Evolutionary conservation across 164 flowering plant genomes (phyloP).

Genomic region (Nymphaea colorata): DNA sequence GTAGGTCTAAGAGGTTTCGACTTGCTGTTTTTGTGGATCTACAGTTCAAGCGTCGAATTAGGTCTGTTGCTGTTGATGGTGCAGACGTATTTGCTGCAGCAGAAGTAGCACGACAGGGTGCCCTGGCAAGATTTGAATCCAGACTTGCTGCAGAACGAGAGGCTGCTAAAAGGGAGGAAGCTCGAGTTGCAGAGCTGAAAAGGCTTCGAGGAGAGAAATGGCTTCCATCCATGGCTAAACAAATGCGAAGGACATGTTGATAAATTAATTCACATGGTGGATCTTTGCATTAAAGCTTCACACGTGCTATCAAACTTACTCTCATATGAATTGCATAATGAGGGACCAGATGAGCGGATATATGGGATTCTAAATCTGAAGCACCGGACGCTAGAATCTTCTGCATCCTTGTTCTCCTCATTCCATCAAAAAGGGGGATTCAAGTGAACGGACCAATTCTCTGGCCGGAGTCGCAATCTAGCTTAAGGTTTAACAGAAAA

Average conservation of each 20-base stretch:
- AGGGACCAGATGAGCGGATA: neutral
- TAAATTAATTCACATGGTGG: neutral
- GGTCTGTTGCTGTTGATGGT: conserved; percentile 70
- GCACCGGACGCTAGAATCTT: too few relatives aligned
- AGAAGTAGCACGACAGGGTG: conserved; percentile 31
- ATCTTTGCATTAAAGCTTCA: neutral
- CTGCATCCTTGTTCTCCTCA: neutral
- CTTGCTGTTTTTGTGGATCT: conserved; percentile 2
- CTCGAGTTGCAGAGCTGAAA: conserved; percentile 71
- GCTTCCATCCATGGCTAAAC: conserved; percentile 73
- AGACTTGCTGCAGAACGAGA: conserved; percentile 55
- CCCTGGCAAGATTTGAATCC: conserved; percentile 53
- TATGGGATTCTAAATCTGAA: neutral
- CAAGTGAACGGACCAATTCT: neutral
- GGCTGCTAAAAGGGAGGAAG: conserved; percentile 75
- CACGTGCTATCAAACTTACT: neutral
- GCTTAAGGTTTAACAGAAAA: too few relatives aligned
- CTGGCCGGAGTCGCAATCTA: too few relatives aligned
- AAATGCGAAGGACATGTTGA: conserved; percentile 25
- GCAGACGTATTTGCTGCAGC: conserved; percentile 54
- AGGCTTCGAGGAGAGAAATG: conserved; percentile 86
- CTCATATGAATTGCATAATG: neutral
- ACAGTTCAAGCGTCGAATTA: conserved; percentile 51
- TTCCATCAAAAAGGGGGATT: neutral
- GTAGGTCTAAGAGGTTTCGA: too few relatives aligned